Evolutionary conservation across 2,329 filamentous ascomycete genomes (phyloP).

Genomic region (Juglanconis sp.): DNA sequence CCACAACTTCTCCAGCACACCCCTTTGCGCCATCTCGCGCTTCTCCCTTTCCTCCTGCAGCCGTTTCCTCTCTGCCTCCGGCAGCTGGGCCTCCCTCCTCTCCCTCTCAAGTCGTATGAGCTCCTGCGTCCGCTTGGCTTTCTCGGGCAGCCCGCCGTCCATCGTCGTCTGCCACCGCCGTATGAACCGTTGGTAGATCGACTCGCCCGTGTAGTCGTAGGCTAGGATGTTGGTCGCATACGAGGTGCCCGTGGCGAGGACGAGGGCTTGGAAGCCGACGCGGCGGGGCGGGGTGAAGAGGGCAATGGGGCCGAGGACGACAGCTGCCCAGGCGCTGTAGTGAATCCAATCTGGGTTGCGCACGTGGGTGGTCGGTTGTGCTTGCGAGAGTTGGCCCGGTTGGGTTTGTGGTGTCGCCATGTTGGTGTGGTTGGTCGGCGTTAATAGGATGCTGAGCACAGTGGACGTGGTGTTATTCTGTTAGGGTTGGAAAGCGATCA

Average conservation of each 20-base stretch:
- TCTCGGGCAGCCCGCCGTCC: conserved; percentile 55
- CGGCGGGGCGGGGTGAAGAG: conserved; percentile 51
- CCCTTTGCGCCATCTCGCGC: conserved; percentile 20
- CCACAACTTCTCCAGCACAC: conserved; percentile 49
- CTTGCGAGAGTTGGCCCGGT: not conserved
- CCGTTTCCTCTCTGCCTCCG: conserved; percentile 30
- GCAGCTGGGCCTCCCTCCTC: conserved; percentile 31
- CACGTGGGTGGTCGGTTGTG: not conserved
- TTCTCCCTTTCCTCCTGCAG: conserved; percentile 24
- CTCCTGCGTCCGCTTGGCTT: conserved; percentile 44
- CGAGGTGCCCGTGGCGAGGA: conserved; percentile 49
- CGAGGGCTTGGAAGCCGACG: conserved; percentile 47
- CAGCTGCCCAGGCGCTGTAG: conserved; percentile 45
- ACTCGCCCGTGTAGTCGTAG: conserved; percentile 54
- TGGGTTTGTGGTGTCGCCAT: conserved; percentile 16
- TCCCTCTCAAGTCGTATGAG: conserved; percentile 45
- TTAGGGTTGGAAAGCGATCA: not conserved
- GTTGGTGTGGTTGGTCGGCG: not conserved
- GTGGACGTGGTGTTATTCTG: not conserved
- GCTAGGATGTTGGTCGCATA: conserved; percentile 54
- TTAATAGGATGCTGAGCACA: too few relatives aligned
- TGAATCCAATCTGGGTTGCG: conserved; percentile 37
- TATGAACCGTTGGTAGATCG: conserved; percentile 46
- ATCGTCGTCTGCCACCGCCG: conserved; percentile 43
- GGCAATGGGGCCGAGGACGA: conserved; percentile 44